A percentile compares a stretch with the other conserved stretches of the same genome.
These are phyloP conservation scores for Stemphylium beticola DNA, from an alignment of 2,329 filamentous ascomycete genomes.

Conservation along the genomic window DNA sequence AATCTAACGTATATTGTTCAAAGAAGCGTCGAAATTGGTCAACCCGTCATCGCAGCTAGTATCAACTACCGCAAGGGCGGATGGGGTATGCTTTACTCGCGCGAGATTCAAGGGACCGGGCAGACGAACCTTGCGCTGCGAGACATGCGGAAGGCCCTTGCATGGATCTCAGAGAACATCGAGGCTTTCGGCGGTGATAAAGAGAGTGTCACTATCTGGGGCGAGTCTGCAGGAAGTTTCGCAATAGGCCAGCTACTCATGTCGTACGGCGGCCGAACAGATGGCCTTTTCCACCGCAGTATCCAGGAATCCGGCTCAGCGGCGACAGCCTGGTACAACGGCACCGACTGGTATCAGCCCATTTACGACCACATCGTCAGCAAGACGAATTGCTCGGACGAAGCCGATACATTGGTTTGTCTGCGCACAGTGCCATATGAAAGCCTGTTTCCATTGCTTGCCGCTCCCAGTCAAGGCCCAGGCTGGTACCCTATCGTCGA, in stretches of 20 bases:
- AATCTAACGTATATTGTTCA: slow-evolving; percentile 67
- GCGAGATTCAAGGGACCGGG: slow-evolving; percentile 56
- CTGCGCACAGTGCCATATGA: slow-evolving; percentile 68
- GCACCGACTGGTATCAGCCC: slow-evolving; percentile 58
- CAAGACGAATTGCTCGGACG: slow-evolving; percentile 64
- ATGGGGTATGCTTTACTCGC: slow-evolving; percentile 71
- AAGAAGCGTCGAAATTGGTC: slow-evolving; percentile 47
- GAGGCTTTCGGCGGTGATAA: slow-evolving; percentile 52
- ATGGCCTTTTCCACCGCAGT: slow-evolving; percentile 45
- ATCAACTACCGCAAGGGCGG: slow-evolving; percentile 63
- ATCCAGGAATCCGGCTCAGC: slow-evolving; percentile 49
- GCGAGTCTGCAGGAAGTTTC: slow-evolving; percentile 54
- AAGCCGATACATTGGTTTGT: slow-evolving; percentile 49
- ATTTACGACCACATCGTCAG: slow-evolving; percentile 44
- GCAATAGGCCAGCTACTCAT: slow-evolving; percentile 46
- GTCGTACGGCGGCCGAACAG: slow-evolving; percentile 43
- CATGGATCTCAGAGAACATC: slow-evolving; percentile 55
- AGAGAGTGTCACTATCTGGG: slow-evolving; percentile 55
- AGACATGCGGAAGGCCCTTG: slow-evolving; percentile 56
- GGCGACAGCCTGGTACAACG: slow-evolving; percentile 49
- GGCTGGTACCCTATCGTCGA: slow-evolving; percentile 59
- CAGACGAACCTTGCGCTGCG: slow-evolving; percentile 41
- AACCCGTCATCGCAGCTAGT: slow-evolving; percentile 45
- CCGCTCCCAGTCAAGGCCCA: slow-evolving; percentile 48
- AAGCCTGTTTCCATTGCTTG: slow-evolving; percentile 61